Percentiles rank a stretch among this genome's conserved stretches.
Evolutionary conservation across 495 filamentous ascomycete genomes (phyloP).

Genomic region (Aspergillus conjunctus): DNA sequence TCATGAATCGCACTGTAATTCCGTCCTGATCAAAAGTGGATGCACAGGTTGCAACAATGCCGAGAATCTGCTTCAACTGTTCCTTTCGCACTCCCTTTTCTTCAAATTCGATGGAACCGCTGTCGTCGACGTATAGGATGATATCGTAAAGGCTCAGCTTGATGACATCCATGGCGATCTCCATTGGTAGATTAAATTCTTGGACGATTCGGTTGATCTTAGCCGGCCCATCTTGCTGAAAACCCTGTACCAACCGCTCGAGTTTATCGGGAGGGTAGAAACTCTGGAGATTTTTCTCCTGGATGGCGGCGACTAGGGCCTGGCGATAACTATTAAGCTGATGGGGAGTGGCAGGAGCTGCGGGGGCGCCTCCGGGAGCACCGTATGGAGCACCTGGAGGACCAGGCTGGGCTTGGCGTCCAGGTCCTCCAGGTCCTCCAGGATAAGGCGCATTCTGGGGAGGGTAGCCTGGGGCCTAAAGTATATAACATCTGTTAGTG

Average conservation of each 20-base stretch:
- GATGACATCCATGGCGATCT: slow-evolving; percentile 68
- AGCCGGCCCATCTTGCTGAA: slow-evolving; percentile 46
- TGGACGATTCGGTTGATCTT: slow-evolving; percentile 55
- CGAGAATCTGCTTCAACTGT: slow-evolving; percentile 64
- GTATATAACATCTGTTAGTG: slow-evolving; percentile 15
- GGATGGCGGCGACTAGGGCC: slow-evolving; percentile 54
- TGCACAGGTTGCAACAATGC: slow-evolving; percentile 62
- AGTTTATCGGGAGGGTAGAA: slow-evolving; percentile 56
- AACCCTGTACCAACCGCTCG: slow-evolving; percentile 39
- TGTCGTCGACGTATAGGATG: slow-evolving; percentile 71
- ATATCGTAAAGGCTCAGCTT: slow-evolving; percentile 69
- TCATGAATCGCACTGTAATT: slow-evolving; percentile 73
- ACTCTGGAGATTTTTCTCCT: slow-evolving; percentile 57
- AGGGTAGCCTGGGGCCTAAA: slow-evolving; percentile 32
- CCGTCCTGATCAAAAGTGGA: slow-evolving; percentile 73
- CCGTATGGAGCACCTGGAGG: slow-evolving; percentile 31
- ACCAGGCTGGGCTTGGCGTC: slow-evolving; percentile 33
- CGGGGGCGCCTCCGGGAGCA: slow-evolving; percentile 31
- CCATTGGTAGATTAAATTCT: slow-evolving; percentile 58
- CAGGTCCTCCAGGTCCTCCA: slow-evolving; percentile 30
- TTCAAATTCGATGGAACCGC: slow-evolving; percentile 70
- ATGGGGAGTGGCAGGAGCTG: slow-evolving; percentile 45
- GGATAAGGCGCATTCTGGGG: slow-evolving; percentile 40
- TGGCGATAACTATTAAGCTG: slow-evolving; percentile 56
- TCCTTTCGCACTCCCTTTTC: slow-evolving; percentile 66